A percentile compares a stretch with the other conserved stretches of the same genome.
phyloP scores from a whole-genome alignment of 352 stramenopile species.

The Pythium monospermum region DNA sequence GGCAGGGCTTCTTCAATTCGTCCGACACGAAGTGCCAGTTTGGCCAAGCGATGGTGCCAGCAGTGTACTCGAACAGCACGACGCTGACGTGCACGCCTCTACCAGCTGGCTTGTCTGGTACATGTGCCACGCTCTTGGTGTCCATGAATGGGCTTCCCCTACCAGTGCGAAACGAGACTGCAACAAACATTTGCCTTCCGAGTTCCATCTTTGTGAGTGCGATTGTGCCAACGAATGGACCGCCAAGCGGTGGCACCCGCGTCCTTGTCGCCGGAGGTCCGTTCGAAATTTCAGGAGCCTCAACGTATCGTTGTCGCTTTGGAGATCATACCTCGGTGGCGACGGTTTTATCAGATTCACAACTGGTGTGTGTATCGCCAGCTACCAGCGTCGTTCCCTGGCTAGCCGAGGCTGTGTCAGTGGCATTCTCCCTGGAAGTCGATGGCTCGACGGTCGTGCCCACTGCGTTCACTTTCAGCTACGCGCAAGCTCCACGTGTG shows the following conservation, averaged over 20 bases:
- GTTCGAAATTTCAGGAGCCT: neutral
- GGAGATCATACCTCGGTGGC: neutral
- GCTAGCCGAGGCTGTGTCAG: neutral
- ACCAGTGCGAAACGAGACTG: neutral
- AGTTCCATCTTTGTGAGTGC: neutral
- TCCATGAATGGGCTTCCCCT: neutral
- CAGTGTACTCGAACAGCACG: neutral
- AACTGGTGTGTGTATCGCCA: constrained; percentile 7
- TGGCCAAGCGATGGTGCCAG: neutral
- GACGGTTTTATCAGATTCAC: neutral
- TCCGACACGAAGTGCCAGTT: neutral
- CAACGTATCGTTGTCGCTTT: constrained; percentile 13
- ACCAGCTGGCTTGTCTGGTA: neutral
- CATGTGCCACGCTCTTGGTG: constrained; percentile 1
- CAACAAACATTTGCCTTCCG: neutral
- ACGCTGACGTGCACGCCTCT: neutral
- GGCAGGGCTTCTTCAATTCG: constrained; percentile 2
- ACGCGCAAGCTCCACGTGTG: neutral
- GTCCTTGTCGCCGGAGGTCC: constrained; percentile 11
- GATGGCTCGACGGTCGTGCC: neutral
- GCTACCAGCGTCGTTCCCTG: neutral
- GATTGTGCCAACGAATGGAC: constrained; percentile 5
- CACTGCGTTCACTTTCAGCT: neutral
- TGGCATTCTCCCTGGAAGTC: neutral
- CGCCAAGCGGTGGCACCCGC: constrained; percentile 7